These are phyloP conservation scores for Kickxella alabastrina DNA, from an alignment of 192 early-diverging fungal genomes.

Conservation along the genomic window DNA sequence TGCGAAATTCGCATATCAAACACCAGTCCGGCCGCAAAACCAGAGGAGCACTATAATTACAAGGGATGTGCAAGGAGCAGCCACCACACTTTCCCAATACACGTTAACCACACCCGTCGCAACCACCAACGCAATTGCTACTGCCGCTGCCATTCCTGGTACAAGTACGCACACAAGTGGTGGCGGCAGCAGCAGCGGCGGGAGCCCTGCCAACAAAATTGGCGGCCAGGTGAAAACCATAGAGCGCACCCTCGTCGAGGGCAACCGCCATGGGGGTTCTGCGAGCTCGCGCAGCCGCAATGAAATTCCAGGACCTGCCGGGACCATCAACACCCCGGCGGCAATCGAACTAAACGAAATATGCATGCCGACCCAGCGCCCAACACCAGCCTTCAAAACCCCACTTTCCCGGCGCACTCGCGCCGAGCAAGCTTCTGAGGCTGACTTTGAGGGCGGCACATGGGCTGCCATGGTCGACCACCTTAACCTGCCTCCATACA, in stretches of 20 bases:
- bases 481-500: conserved; percentile 29
- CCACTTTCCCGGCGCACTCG: conserved; percentile 10
- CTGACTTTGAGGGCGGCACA: conserved; percentile 43
- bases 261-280: conserved; percentile 2
- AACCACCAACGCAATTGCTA: no score
- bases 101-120: no score
- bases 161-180: no score
- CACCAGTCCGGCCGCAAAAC: no score
- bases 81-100: no score
- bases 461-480: conserved; percentile 45
- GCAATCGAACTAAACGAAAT: neutral
- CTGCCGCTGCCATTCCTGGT: no score
- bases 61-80: no score
- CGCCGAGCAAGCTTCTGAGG: conserved; percentile 13
- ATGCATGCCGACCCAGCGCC: conserved; percentile 15
- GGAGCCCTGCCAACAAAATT: no score
- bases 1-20: no score
- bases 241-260: conserved; percentile 11
- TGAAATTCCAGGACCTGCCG: conserved; percentile 35
- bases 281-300: conserved; percentile 3
- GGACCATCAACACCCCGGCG: conserved; percentile 7
- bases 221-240: no score
- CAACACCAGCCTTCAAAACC: conserved; percentile 28
- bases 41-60: no score
- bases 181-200: no score